Base-by-base conservation (phyloP, 2,329 filamentous ascomycete species). In the Teratosphaeria zuluensis region DNA sequence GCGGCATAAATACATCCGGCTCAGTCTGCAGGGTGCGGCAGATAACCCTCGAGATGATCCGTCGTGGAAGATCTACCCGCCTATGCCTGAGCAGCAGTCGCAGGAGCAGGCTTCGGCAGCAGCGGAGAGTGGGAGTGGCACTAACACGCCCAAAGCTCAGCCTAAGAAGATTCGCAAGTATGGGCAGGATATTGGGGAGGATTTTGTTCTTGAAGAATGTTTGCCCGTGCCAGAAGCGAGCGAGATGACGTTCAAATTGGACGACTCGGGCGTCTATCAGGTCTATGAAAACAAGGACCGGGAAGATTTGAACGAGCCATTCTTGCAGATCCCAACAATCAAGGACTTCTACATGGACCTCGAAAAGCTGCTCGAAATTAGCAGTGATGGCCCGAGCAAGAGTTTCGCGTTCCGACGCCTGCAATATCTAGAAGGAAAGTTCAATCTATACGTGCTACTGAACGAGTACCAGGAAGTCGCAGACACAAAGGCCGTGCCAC, bases 401-500 rank as follows among this genome's bases (percentile, higher is more conserved):
- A 96, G 91, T 69, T 97, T 97, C 74, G 92, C 94, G 1, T 99
- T 95, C 73, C 87, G 92, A 57, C 86, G 95, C 11, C 80, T 99
- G 54, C 92, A 96, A 68, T 99, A 97, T 71, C 78, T 99, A 8
- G 94, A 99, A 76, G 92, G 91, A 61, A 96, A 96, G 71, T 99
- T 96, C 76, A 95, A 96, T 71, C 81, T 99, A 24, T 96, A 99
- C 71, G 84, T 86, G 24, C 82, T 99, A 32, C 78, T 97, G 59
- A 97, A 99, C 71, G 94, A 96, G 73, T 97, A 97, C 66, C 92
- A 97, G 71, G 94, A 99, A 74, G 94, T 95, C 56, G 92, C 94
- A 60, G 94, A 99, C 77, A 96, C 90, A 73, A 99, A 99, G 74
- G 92, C 89, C 68, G 94, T 97, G 57, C 94, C 94, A 2, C 94